Conservation (phyloP, 176 grass and related monocot species). For the Eleusine coracana region DNA sequence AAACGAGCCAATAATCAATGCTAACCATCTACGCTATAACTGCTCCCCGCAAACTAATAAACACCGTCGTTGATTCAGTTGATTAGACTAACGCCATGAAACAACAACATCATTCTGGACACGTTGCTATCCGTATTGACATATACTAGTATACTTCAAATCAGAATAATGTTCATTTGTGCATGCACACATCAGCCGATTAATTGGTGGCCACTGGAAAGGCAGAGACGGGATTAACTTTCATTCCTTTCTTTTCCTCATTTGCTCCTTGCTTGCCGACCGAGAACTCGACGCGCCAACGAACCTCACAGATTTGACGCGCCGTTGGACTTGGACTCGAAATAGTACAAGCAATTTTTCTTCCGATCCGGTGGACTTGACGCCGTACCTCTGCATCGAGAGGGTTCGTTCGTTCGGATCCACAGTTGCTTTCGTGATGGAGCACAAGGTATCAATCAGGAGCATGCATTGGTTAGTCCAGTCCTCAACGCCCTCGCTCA, state of each 20-base stretch:
- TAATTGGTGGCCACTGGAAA: neutral
- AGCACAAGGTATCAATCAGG: conserved; percentile 34
- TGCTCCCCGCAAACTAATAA: neutral
- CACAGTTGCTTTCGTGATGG: conserved; percentile 51
- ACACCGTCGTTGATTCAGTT: neutral
- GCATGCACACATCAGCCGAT: conserved; percentile 12
- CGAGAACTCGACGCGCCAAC: conserved; percentile 33
- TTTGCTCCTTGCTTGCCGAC: conserved; percentile 60
- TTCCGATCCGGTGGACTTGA: neutral
- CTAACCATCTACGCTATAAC: neutral
- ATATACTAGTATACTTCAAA: too few species aligned
- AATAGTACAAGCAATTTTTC: neutral
- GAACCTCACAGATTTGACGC: conserved; percentile 28
- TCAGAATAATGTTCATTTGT: neutral
- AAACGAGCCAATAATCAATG: conserved; percentile 7
- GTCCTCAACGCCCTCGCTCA: neutral
- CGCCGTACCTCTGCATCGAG: neutral
- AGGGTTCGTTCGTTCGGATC: neutral
- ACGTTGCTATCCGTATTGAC: conserved; percentile 1
- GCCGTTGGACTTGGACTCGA: conserved; percentile 3
- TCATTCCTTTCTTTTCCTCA: neutral
- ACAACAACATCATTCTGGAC: neutral
- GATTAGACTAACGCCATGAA: neutral
- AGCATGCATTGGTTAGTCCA: conserved; percentile 12
- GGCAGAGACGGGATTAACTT: conserved; percentile 11